phyloP scores from a whole-genome alignment of 345 rosid genomes.

The Leavenworthia alabamica region DNA sequence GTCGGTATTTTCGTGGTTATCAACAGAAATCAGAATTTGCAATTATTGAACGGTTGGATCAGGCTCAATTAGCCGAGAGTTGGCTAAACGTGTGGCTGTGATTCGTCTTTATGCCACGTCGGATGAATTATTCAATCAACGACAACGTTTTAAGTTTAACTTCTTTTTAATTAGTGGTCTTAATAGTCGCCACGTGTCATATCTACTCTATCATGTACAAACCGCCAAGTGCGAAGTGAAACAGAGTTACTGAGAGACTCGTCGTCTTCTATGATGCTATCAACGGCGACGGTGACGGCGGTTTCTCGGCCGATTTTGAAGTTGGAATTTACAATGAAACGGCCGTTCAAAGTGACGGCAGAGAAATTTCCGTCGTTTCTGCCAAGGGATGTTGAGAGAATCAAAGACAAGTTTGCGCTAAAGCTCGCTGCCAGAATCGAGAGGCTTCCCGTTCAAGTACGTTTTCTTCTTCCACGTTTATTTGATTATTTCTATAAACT shows the following conservation, averaged over 20 bases:
- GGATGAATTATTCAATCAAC: background rate
- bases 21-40: background rate
- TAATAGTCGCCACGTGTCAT: constrained; percentile 28
- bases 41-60: background rate
- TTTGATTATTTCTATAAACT: background rate
- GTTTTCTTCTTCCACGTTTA: background rate
- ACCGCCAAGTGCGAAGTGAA: constrained; percentile 1
- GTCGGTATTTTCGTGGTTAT: background rate
- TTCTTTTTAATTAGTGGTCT: background rate
- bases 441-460: constrained; percentile 57
- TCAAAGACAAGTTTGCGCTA: constrained; percentile 69
- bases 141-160: background rate
- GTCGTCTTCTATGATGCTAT: constrained; percentile 19
- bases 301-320: background rate
- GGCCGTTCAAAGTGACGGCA: constrained; percentile 10
- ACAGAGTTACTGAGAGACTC: constrained; percentile 3
- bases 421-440: constrained; percentile 55
- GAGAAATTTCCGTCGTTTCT: constrained; percentile 59
- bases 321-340: background rate
- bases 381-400: constrained; percentile 64
- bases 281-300: constrained; percentile 18
- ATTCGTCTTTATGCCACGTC: background rate
- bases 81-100: constrained; percentile 1
- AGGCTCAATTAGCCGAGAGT: background rate
- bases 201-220: constrained; percentile 17